Conservation (phyloP, 495 filamentous ascomycete genomes). For the Podospora australis region DNA sequence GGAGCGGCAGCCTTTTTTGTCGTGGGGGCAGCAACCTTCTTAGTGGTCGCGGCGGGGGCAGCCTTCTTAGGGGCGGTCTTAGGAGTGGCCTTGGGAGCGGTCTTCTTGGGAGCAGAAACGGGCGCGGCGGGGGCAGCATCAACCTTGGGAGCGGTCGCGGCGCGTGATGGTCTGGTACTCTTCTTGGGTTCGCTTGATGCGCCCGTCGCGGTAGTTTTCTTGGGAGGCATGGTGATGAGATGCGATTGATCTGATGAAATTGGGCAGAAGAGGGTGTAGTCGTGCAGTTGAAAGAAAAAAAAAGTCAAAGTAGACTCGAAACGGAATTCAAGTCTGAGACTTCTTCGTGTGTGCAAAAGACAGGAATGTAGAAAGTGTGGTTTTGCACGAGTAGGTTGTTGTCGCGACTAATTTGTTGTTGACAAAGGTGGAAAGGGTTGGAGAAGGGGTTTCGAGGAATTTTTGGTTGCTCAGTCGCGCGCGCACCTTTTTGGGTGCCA, state of each 20-base stretch:
- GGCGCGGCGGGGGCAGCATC: constrained; percentile 33
- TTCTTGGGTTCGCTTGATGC: constrained; percentile 15
- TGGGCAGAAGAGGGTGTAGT: background rate
- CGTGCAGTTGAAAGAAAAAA: background rate
- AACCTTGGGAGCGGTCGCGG: constrained; percentile 11
- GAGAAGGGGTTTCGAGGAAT: background rate
- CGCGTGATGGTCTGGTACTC: constrained; percentile 9
- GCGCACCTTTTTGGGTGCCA: constrained; percentile 2
- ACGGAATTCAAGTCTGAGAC: background rate
- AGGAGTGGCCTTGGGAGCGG: constrained; percentile 29
- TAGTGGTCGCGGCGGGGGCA: constrained; percentile 12
- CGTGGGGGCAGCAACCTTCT: constrained; percentile 27
- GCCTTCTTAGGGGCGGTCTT: constrained; percentile 27
- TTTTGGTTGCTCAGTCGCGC: background rate
- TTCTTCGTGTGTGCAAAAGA: background rate
- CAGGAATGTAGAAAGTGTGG: no score
- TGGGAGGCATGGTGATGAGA: constrained; percentile 23
- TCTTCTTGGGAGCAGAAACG: constrained; percentile 12
- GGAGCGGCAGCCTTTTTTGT: constrained; percentile 25
- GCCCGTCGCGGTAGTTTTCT: constrained; percentile 15
- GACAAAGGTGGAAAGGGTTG: background rate
- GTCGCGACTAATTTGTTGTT: no score
- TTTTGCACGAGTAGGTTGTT: no score
- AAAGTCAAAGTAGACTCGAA: background rate
- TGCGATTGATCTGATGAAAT: constrained; percentile 8